phyloP scores from a whole-genome alignment of 1,284 basidiomycete genomes.

The Baeospora myosura region DNA sequence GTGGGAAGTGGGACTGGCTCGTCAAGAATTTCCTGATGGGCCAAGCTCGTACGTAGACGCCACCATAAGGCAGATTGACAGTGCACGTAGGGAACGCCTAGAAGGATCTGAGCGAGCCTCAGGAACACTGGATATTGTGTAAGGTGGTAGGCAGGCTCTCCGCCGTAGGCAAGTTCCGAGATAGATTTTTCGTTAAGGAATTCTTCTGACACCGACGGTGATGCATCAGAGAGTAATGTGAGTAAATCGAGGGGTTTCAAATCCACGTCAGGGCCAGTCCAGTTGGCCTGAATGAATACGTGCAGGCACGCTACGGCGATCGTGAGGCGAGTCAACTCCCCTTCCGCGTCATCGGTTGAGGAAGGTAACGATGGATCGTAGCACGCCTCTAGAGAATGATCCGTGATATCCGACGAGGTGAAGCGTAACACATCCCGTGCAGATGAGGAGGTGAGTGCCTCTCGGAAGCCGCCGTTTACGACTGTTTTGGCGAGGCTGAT shows the following conservation, averaged over 20 bases:
- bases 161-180: conserved; percentile 73
- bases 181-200: conserved; percentile 62
- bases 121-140: conserved; percentile 66
- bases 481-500: conserved; percentile 41
- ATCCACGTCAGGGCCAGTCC: conserved; percentile 89
- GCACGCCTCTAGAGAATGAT: conserved; percentile 27
- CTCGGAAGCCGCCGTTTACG: conserved; percentile 38
- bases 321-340: conserved; percentile 53
- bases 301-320: conserved; percentile 79
- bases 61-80: conserved; percentile 63
- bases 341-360: conserved; percentile 21
- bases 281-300: conserved; percentile 90
- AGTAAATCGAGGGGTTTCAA: conserved; percentile 41
- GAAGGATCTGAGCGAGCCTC: conserved; percentile 67
- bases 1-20: conserved; percentile 66
- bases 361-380: conserved; percentile 19
- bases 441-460: conserved; percentile 43
- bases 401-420: conserved; percentile 21
- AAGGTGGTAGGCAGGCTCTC: conserved; percentile 96
- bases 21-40: conserved; percentile 84
- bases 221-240: conserved; percentile 17
- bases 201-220: conserved; percentile 37
- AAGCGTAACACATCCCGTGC: conserved; percentile 38
- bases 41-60: conserved; percentile 64
- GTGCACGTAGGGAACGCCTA: conserved; percentile 44